Base-by-base conservation (phyloP, 176 grass and related monocot genomes). In the Oryza australiensis region DNA sequence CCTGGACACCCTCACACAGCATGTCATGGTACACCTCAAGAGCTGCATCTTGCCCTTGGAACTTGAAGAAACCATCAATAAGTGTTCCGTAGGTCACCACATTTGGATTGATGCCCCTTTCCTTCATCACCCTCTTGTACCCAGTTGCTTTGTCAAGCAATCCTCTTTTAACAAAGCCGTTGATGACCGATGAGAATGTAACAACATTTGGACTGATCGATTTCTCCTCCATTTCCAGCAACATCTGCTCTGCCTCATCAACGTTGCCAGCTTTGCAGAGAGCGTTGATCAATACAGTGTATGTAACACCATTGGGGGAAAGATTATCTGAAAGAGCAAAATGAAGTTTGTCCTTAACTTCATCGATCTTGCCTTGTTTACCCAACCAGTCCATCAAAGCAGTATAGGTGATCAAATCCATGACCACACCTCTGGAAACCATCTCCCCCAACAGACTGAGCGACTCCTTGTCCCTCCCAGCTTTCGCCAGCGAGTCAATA, bases 1-100 rank as follows among this genome's bases (percentile, higher is more conserved):
- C 60, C 64, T 82, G 55, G 22, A 98, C 49, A 51, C 92, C 95
- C 45, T 93, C 85, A 66, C 57, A 16, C 62, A 83, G 23, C 88
- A 91, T 93, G 71, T 89, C 76, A n/a, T 68, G 64, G 34, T 94
- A 94, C 57, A 94, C 29, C 43, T 86, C 67, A 81, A 94, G 76
- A 89, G 92, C 90, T 78, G 72, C 75, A 69, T 86, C 82, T 62
- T 86, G 84, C 24, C 92, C 92, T 60, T 86, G 77, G 62, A 11
- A 63, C 84, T 94, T 98, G 64, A 94, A 98, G 66, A 89, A 70
- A n/a, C 90, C 92, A 80, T 98, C 82, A 26, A 98, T 93, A 70
- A 98, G 64, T 79, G 84, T 79, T 69, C 88, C 90, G 79, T 94
- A 98, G 33, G 95, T 94, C 68, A 94, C 83, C 38, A 88, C 84